These are phyloP conservation scores for Solanum pimpinellifolium DNA, from an alignment of 257 asterid genomes.

Conservation along the genomic window DNA sequence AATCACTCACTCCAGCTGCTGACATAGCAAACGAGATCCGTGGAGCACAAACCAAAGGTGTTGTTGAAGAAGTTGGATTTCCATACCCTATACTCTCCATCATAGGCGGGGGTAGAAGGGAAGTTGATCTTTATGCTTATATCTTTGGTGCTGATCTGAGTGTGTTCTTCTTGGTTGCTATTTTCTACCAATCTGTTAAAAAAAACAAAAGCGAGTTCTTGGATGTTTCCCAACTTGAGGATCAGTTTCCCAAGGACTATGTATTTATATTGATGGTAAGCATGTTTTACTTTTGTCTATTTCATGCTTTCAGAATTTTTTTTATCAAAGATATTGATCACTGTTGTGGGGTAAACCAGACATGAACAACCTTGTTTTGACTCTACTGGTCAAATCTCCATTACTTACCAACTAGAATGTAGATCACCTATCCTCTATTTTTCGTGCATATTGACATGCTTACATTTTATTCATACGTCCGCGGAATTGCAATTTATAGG, in stretches of 20 bases:
- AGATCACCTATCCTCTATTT: not conserved
- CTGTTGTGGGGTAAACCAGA: not conserved
- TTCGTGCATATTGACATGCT: not conserved
- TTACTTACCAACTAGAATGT: not conserved
- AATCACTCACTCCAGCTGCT: constrained; percentile 96
- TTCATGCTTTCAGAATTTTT: not conserved
- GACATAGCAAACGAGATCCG: constrained; percentile 83
- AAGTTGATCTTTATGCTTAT: constrained; percentile 91
- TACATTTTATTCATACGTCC: not conserved
- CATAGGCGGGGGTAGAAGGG: constrained; percentile 94
- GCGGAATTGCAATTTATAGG: not conserved
- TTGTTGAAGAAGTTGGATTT: constrained; percentile 57
- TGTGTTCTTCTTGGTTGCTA: constrained; percentile 89
- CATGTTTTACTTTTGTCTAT: not conserved
- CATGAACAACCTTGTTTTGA: not conserved
- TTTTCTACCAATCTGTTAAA: constrained; percentile 82
- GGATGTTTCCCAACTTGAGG: constrained; percentile 98
- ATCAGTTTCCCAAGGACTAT: constrained; percentile 91
- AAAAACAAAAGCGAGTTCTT: constrained; percentile 84
- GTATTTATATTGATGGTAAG: constrained; percentile 90
- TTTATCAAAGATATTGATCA: not conserved
- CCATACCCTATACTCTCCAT: constrained; percentile 74
- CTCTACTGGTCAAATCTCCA: not conserved
- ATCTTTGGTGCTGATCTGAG: constrained; percentile 88
- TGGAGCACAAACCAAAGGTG: constrained; percentile 39